Evolutionary conservation across 139 green algal genomes (phyloP), one percentile per base, ranked within the genome.

Genomic region (Nannochloris sp.): DNA sequence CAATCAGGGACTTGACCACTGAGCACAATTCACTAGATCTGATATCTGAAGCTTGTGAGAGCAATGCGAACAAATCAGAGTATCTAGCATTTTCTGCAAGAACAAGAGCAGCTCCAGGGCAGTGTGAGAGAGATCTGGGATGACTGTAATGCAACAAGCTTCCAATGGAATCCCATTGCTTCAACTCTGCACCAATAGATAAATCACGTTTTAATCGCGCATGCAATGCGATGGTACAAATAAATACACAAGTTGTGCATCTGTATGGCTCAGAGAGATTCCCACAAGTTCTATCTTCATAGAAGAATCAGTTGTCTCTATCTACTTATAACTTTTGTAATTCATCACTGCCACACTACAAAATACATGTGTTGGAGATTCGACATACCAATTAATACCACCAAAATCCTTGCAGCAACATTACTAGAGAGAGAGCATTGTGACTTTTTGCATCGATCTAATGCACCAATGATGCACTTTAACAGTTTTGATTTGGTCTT

Each of bases 261-360:
- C 14, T 24, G 16, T 16, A 48, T 16, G 44, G 61, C 46, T 68
- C 46, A 60, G 61, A 59, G 61, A 68, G 61, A 59, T 68, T 68
- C 44, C 44, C 61, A 68, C 44, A 58, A 48, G 40, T 44, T 43
- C 21, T 58, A 23, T 68, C 61, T 64, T 44, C 61, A 58, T 16
- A 37, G 48, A 21, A 51, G 36, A 58, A 57, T 66, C 60, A 66
- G 60, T 66, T 66, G 60, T 66, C 60, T 55, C 60, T 66, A 66
- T 66, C 60, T 66, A 66, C 60, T 55, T 37, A 40, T 37, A 40
- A 40, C 34, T 53, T 53, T 25, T 25, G 16, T n/a, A 23, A 58
- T 31, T 64, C 57, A 64, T 64, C 57, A 48, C 23, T 23, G 57
- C 57, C 57, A 58, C 34, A 40, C 7, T 40, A 14, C 7, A 9